Evolutionary conservation across 768 basidiomycete genomes (phyloP), one percentile per base, ranked within the genome.

Genomic region (Tremella fuciformis): DNA sequence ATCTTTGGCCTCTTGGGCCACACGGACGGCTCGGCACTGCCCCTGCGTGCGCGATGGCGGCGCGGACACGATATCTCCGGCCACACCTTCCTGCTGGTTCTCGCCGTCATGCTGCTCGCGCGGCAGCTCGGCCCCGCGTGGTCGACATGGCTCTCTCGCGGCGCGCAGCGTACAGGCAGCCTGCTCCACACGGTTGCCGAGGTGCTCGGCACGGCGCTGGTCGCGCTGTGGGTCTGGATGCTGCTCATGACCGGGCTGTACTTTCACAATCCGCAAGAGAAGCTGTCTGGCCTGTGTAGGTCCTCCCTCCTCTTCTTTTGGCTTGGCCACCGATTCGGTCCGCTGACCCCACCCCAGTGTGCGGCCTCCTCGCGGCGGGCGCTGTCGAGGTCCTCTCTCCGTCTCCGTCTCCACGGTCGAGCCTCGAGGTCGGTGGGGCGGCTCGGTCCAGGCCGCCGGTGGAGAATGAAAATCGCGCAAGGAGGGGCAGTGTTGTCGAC

Each of bases 41-140:
- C 47, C 42, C 55, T 70, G 6, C 47, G 65, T 13, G 89, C 91
- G 8, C 79, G 87, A 25, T 78, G 94, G 62, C 82, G 84, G 53
- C 83, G 81, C 41, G 94, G 94, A 0, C 91, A 96, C 73, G 94
- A 98, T 68, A 84, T 97, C 13, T 93, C 91, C 0, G 94, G 94
- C 7, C 94, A 97, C 71, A 81, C 91, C 26, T 97, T 96, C 79
- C 82, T 98, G 60, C 82, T 97, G 63, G 87, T 87, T 1, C 83
- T 94, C 80, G 81, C 86, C 13, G 79, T 82, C 13, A 79, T 94
- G 22, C 88, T 96, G 75, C 82, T 97, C 41, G 81, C 84, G 8
- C 85, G 90, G 70, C 88, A 91, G 75, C 75, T 93, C 29, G 78
- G 81, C 16, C 80, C 82, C 3, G 66, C 59, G 0, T 70, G 66